Evolutionary conservation across 1,284 basidiomycete species (phyloP), one percentile per base, ranked within the genome.

Genomic region (Clitocybe nebularis): DNA sequence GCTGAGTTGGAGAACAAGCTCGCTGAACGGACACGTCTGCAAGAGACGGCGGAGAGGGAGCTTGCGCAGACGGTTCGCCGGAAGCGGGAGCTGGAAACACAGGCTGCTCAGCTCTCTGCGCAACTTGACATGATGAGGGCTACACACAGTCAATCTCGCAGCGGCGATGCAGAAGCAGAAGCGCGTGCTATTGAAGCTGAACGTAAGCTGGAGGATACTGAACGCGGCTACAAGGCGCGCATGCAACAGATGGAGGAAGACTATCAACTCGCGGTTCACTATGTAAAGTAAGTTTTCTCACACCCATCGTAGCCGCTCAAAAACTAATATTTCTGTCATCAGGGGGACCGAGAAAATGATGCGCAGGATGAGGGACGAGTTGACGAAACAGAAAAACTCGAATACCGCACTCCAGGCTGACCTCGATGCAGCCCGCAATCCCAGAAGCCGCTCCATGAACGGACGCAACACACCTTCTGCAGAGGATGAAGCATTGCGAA

Each of bases 341-440:
- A 94, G 93, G 76, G 93, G 93, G 41, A 98, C 94, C 0, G 96
- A 99, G 67, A 98, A 97, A 71, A 95, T 99, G 85, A 89, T 98
- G 72, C 84, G 93, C 52, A 83, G 90, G 54, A 94, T 99, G 88
- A 93, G 94, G 65, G 89, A 92, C 54, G 93, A 96, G 60, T 69
- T 95, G 45, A 87, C 81, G 48, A 94, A 90, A 67, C 89, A 93
- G 63, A 95, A 95, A 68, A 72, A 75, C 43, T 66, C 82, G 35
- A 94, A 93, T 60, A 72, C 79, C 32, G 71, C 75, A 49, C 77
- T 97, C 29, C 90, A 94, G 59, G 65, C 76, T 13, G 90, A 95
- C 56, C 72, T 94, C 19, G 91, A 94, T 50, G 61, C 69, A 4
- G 57, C 75, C 33, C 82, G 83, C 19, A 79, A 79, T 41, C 77